Conservation (phyloP, 208 protist species). For the Crithidia thermophila region DNA sequence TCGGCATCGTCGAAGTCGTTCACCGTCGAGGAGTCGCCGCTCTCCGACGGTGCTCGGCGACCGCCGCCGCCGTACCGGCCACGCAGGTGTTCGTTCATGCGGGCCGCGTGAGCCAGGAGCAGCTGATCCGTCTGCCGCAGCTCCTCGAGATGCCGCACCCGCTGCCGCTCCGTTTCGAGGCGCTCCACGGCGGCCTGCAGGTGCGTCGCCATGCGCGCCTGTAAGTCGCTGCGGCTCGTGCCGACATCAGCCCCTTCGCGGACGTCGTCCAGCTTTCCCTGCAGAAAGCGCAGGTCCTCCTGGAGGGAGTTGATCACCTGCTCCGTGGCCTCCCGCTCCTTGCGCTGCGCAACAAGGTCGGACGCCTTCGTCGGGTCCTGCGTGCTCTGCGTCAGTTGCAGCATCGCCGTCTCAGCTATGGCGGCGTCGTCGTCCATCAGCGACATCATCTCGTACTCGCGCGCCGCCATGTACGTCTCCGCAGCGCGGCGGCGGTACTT, state of each 20-base stretch:
- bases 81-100: background rate
- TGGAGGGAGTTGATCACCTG: slow-evolving; percentile 40
- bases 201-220: slow-evolving; percentile 18
- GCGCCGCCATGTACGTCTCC: slow-evolving; percentile 9
- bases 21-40: no score
- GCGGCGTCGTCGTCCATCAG: slow-evolving; percentile 40
- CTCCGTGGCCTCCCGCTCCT: slow-evolving; percentile 42
- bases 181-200: slow-evolving; percentile 49
- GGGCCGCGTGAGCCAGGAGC: slow-evolving; percentile 16
- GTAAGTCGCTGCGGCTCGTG: background rate
- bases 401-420: background rate
- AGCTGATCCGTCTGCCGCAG: slow-evolving; percentile 41
- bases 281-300: slow-evolving; percentile 31
- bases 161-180: slow-evolving; percentile 45
- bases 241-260: background rate
- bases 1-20: background rate
- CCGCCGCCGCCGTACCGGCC: background rate
- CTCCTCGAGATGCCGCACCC: slow-evolving; percentile 66
- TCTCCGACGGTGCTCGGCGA: background rate
- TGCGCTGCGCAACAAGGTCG: slow-evolving; percentile 25
- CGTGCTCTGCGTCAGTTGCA: background rate
- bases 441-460: slow-evolving; percentile 35
- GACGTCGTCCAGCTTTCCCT: slow-evolving; percentile 8
- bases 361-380: no score
- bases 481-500: slow-evolving; percentile 6